A percentile compares a stretch with the other conserved stretches of the same genome.
phyloP scores from a whole-genome alignment of 129 eudicot species.

The Tagetes erecta region DNA sequence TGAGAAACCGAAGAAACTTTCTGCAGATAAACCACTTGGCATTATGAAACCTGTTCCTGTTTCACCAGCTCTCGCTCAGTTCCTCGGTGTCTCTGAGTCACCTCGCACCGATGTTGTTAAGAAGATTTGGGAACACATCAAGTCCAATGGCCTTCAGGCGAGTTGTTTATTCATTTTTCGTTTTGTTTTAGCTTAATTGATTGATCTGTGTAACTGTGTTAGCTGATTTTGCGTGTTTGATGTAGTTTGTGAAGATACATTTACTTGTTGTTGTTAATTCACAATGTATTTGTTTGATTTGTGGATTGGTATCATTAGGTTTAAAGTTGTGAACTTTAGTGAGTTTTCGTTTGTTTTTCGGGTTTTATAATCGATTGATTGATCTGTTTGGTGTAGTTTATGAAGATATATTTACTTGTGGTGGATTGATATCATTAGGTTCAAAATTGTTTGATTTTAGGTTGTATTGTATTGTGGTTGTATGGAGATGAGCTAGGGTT shows the following conservation, averaged over 20 bases:
- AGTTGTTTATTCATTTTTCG: neutral
- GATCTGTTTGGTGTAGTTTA: neutral
- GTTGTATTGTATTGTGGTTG: neutral
- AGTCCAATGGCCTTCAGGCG: conserved; percentile 40
- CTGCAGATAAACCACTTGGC: conserved; percentile 7
- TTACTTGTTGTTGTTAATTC: neutral
- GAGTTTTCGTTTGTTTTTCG: neutral
- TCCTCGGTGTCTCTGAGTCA: conserved; percentile 39
- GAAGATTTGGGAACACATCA: conserved; percentile 43
- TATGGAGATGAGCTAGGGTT: neutral
- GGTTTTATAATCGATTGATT: neutral
- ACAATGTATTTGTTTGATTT: neutral
- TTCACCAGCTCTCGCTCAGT: conserved; percentile 39
- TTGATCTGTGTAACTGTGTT: neutral
- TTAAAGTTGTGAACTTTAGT: neutral
- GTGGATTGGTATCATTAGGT: neutral
- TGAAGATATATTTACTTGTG: neutral
- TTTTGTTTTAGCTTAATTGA: neutral
- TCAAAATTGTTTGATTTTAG: neutral
- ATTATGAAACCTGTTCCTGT: conserved; percentile 34
- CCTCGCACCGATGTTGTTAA: conserved; percentile 40
- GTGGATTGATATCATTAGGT: neutral
- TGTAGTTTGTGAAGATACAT: neutral
- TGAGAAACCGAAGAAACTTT: conserved; percentile 18
- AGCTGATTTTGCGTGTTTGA: neutral